Conservation (phyloP, 768 basidiomycete genomes). For the Boletus patriciae region DNA sequence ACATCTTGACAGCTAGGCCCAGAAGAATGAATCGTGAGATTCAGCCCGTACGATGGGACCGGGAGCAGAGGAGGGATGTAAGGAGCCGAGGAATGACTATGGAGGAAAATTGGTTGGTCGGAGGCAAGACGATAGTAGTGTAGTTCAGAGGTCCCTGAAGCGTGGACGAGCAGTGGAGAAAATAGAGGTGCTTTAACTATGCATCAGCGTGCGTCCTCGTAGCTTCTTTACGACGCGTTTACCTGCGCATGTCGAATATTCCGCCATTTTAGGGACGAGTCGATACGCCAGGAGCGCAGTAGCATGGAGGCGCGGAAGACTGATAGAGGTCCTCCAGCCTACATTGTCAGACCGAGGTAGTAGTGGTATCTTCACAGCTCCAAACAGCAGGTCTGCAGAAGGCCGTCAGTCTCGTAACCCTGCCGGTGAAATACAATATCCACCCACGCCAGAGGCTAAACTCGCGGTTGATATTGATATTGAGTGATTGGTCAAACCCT, state of each 20-base stretch:
- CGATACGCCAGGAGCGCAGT: constrained; percentile 68
- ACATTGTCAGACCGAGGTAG: constrained; percentile 28
- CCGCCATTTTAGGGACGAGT: constrained; percentile 37
- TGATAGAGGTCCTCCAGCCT: constrained; percentile 44
- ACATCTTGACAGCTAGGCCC: constrained; percentile 47
- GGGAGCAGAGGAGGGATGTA: constrained; percentile 43
- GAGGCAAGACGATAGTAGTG: constrained; percentile 61
- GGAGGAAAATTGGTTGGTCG: constrained; percentile 42
- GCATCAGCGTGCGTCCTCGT: constrained; percentile 6
- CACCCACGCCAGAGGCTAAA: constrained; percentile 45
- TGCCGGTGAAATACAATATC: neutral
- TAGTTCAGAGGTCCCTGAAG: constrained; percentile 57
- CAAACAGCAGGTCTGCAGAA: constrained; percentile 42
- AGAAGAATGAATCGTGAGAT: constrained; percentile 60
- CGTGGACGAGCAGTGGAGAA: constrained; percentile 66
- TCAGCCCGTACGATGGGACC: constrained; percentile 39
- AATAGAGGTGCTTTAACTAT: constrained; percentile 49
- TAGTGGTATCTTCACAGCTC: constrained; percentile 36
- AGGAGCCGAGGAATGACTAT: constrained; percentile 68
- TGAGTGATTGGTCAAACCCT: constrained; percentile 42
- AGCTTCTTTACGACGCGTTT: neutral
- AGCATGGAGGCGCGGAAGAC: constrained; percentile 56
- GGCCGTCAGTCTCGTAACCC: constrained; percentile 10
- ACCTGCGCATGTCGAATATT: constrained; percentile 32
- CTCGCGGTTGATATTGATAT: constrained; percentile 33